Conservation (phyloP, 2,329 filamentous ascomycete genomes). For the Stemphylium vesicarium region DNA sequence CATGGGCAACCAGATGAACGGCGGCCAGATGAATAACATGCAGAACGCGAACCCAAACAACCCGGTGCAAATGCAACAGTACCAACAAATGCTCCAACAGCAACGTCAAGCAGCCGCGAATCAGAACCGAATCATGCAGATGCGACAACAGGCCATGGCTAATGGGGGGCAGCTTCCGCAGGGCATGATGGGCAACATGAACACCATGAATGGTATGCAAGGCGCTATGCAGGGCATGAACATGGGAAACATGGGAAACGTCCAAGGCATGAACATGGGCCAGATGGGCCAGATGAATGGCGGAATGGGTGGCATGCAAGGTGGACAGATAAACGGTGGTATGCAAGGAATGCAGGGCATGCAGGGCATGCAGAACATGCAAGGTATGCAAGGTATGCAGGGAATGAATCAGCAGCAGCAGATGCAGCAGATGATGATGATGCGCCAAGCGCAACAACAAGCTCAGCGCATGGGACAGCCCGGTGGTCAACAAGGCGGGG, state of each 20-base stretch:
- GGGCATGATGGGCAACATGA: constrained; percentile 36
- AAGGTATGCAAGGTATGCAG: constrained; percentile 22
- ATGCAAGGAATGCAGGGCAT: constrained; percentile 35
- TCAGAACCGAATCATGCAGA: constrained; percentile 43
- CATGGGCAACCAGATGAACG: constrained; percentile 31
- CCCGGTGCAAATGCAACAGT: constrained; percentile 43
- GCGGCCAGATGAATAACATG: constrained; percentile 32
- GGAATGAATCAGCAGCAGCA: constrained; percentile 38
- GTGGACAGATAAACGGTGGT: constrained; percentile 18
- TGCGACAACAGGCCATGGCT: constrained; percentile 43
- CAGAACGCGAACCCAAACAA: constrained; percentile 26
- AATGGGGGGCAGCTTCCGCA: constrained; percentile 37
- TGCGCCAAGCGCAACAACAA: constrained; percentile 41
- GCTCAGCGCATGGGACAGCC: constrained; percentile 31
- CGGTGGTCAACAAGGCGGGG: constrained; percentile 30
- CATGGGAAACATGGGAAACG: constrained; percentile 31
- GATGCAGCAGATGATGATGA: constrained; percentile 43
- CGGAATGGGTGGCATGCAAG: constrained; percentile 26
- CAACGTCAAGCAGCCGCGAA: constrained; percentile 42
- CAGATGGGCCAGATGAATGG: constrained; percentile 18
- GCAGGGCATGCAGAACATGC: constrained; percentile 17
- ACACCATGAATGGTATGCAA: constrained; percentile 34
- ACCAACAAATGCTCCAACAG: constrained; percentile 43
- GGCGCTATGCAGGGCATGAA: constrained; percentile 36
- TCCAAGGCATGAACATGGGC: constrained; percentile 22